These are phyloP conservation scores for Albifimbria verrucaria DNA, from an alignment of 2,329 filamentous ascomycete species.

Conservation along the genomic window DNA sequence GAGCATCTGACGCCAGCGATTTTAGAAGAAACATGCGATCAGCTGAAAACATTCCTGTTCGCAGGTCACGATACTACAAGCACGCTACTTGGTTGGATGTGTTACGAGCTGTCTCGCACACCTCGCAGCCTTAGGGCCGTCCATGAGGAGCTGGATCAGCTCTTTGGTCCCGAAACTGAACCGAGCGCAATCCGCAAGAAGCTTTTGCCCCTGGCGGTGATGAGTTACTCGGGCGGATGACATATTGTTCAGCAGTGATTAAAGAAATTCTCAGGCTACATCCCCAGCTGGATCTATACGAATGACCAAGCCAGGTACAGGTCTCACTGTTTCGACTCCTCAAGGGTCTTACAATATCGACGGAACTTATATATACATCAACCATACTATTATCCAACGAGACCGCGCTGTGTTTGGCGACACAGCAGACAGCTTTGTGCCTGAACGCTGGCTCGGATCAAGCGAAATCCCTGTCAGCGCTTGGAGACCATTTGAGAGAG, in stretches of 20 bases:
- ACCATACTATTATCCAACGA: not conserved
- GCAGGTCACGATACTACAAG: constrained; percentile 40
- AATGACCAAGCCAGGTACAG: constrained; percentile 19
- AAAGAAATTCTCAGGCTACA: constrained; percentile 34
- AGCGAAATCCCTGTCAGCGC: not conserved
- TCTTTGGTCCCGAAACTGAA: constrained; percentile 26
- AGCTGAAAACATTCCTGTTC: constrained; percentile 37
- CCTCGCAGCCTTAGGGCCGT: constrained; percentile 24
- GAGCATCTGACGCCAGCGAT: constrained; percentile 21
- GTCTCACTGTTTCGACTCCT: constrained; percentile 7
- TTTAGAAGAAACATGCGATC: constrained; percentile 28
- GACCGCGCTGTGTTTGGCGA: not conserved
- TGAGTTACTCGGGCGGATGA: constrained; percentile 29
- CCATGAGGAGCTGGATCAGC: constrained; percentile 28
- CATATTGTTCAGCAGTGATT: constrained; percentile 32
- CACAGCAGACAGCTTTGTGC: not conserved
- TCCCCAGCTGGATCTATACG: constrained; percentile 22
- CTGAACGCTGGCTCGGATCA: not conserved
- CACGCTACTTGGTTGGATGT: constrained; percentile 30
- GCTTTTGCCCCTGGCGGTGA: constrained; percentile 15
- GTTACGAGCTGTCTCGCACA: constrained; percentile 32
- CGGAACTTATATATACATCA: not conserved
- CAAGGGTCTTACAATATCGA: constrained; percentile 16
- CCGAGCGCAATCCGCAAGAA: constrained; percentile 8
- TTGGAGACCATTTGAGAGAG: constrained; percentile 1